Evolutionary conservation across 495 filamentous ascomycete species (phyloP), one percentile per base, ranked within the genome.

Genomic region (Xylaria scruposa): DNA sequence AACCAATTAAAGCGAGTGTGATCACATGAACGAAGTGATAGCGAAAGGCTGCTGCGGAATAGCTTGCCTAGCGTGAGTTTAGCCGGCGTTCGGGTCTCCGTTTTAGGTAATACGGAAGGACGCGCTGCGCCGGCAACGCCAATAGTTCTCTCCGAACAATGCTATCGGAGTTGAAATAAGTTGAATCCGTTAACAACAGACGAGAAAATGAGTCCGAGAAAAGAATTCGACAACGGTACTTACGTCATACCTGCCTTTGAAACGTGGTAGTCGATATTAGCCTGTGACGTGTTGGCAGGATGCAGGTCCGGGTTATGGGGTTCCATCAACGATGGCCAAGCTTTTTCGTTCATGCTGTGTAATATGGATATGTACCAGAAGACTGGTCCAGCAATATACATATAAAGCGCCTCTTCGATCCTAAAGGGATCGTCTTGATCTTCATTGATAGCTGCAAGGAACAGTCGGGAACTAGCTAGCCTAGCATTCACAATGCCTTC

Each of bases 51-150:
- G 9, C 21, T 29, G n/a, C 29, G 19, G 38, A 51, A 19, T 8
- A 4, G 19, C 19, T 21, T 46, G 44, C 29, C 36, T 21, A 36
- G 9, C 26, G n/a, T 29, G 56, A 62, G 44, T 65, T 70, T 71
- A 71, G n/a, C 47, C 69, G 67, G 67, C 3, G 53, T 26, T 42
- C 24, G 66, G 29, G n/a, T n/a, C 61, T 54, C 68, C 69, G 36
- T 71, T 64, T 71, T 71, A 21, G 69, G 69, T 12, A 65, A 71
- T 12, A 56, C 69, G 69, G 69, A 71, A 71, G 24, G 60, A 70
- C 60, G 47, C 21, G 15, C 36, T 33, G 59, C 69, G 60, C 31
- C 47, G 33, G 60, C 3, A 40, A 31, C 26, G 8, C 36, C 49
- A 58, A 10, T 24, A 7, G n/a, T 31, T 40, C 49, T 64, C 33